Conservation (phyloP, 1,284 basidiomycete species). For the Pholiota adiposa region DNA sequence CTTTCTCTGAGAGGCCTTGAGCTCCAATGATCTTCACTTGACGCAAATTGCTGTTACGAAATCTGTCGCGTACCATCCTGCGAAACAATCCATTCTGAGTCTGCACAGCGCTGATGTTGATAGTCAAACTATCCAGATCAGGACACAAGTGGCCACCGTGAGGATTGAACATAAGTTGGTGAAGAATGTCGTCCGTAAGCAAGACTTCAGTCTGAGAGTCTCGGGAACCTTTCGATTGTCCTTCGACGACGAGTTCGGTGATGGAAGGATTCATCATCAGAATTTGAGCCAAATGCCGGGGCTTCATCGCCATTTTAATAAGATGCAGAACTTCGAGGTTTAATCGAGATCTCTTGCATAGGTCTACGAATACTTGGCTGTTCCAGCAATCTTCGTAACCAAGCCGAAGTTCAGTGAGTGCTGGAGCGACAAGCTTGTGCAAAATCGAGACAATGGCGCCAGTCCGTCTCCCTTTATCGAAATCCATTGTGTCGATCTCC, state of each 20-base stretch:
- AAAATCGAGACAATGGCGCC: constrained; percentile 9
- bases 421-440: constrained; percentile 5
- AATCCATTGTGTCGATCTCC: constrained; percentile 9
- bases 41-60: constrained; percentile 5
- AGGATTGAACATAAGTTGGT: constrained; percentile 1
- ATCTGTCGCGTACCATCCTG: constrained; percentile 11
- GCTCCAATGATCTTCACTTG: constrained; percentile 2
- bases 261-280: constrained; percentile 4
- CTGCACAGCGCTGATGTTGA: constrained; percentile 6
- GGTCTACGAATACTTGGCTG: constrained; percentile 3
- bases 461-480: not conserved
- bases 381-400: constrained; percentile 18
- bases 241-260: not conserved
- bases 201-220: not conserved
- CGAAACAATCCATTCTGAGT: constrained; percentile 6
- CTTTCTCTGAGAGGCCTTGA: not conserved
- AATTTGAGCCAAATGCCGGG: constrained; percentile 7
- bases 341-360: constrained; percentile 3
- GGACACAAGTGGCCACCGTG: constrained; percentile 7
- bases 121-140: constrained; percentile 7
- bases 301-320: constrained; percentile 11
- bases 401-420: constrained; percentile 11
- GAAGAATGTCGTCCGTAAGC: constrained; percentile 9
- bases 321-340: constrained; percentile 10
- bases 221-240: not conserved